Evolutionary conservation across 139 green algal species (phyloP), one percentile per base, ranked within the genome.

Genomic region (Gonium pectorale): DNA sequence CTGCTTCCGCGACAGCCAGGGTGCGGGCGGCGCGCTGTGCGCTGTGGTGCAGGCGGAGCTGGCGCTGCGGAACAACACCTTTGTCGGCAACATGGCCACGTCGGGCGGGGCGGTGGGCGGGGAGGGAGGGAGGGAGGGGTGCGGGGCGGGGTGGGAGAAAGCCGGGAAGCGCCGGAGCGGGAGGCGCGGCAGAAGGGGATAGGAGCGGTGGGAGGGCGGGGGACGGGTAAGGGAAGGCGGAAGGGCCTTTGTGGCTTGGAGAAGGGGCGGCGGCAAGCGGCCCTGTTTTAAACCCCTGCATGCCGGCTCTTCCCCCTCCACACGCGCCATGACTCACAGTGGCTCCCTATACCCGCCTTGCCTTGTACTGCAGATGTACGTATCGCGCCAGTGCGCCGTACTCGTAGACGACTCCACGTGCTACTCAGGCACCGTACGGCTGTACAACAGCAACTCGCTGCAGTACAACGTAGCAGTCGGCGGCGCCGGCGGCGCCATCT

Each of bases 401-500:
- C 31, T 56, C 29, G 75, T 49, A 29, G 75, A 82, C 7, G 59
- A 71, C 17, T 3, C 3, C 41, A 46, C 41, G 2, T 82, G 75
- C 59, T 2, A 9, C 17, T 46, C 4, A 6, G 59, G 59, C 4
- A 46, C 17, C 41, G 26, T 71, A 2, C 27, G 9, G 29, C 40
- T 82, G 15, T 37, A 33, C 54, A 38, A 21, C 13, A 8, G 31
- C 56, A 71, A 46, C 43, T 33, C 15, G 0, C 15, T 82, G 27
- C 0, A 26, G 4, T 3, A 37, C 41, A 82, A 82, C 41, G 46
- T 4, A 6, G 75, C 75, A 0, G 29, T 62, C 3, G 75, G 75
- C 59, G 75, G 75, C 59, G 75, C 40, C 40, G 75, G 75, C n/a
- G 77, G 62, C 33, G 77, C 77, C 8, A 33, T 83, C 6, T 83